phyloP scores from a whole-genome alignment of 768 basidiomycete genomes.

The Sistotremastrum niveocremeum region DNA sequence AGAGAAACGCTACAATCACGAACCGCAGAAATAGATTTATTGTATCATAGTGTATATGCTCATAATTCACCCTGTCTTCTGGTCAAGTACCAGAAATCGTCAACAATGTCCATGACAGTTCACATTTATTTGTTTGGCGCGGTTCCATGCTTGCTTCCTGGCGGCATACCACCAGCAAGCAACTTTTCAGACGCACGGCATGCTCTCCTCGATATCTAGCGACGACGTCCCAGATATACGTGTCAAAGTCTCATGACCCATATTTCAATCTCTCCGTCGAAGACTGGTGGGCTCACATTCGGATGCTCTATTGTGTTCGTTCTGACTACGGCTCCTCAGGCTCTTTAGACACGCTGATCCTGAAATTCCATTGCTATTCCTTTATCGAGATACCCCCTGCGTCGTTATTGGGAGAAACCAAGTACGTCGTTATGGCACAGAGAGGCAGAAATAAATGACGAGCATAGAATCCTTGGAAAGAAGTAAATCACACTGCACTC shows the following conservation, averaged over 20 bases:
- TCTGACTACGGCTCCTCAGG: constrained; percentile 27
- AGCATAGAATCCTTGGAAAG: constrained; percentile 87
- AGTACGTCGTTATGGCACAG: constrained; percentile 13
- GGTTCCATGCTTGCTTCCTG: no score
- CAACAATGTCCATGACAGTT: no score
- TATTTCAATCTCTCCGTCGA: constrained; percentile 86
- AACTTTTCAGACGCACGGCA: no score
- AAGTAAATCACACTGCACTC: constrained; percentile 64
- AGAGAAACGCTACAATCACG: no score
- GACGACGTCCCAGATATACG: constrained; percentile 28
- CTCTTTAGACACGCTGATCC: constrained; percentile 66
- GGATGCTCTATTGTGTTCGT: background rate
- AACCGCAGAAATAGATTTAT: no score
- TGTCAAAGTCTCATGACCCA: constrained; percentile 69
- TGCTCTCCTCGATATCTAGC: no score
- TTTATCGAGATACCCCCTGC: constrained; percentile 82
- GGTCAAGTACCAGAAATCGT: no score
- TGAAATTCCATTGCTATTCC: constrained; percentile 57
- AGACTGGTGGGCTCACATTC: constrained; percentile 51
- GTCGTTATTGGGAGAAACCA: constrained; percentile 90
- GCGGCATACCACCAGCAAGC: no score
- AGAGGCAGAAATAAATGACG: background rate
- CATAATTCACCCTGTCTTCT: no score
- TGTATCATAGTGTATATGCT: no score
- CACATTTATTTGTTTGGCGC: no score